phyloP scores from a whole-genome alignment of 1,284 basidiomycete genomes.

The Cutaneotrichosporon spelunceum region DNA sequence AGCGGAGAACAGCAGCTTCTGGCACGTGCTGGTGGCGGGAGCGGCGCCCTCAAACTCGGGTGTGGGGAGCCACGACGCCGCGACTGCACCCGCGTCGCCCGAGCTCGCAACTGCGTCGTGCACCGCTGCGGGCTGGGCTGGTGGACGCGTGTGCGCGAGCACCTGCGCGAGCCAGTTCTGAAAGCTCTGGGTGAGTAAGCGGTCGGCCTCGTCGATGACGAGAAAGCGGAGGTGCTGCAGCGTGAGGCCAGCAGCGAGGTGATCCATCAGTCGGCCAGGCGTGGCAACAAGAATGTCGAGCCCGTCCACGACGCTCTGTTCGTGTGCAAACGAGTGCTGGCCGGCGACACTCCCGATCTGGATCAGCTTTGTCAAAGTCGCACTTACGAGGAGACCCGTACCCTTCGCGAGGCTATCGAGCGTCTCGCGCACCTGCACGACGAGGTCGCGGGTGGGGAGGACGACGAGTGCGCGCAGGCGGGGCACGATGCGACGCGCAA shows the following conservation, averaged over 20 bases:
- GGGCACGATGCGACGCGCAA: slow-evolving; percentile 70
- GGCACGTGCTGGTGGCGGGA: slow-evolving; percentile 56
- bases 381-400: slow-evolving; percentile 72
- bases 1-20: slow-evolving; percentile 95
- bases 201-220: slow-evolving; percentile 96
- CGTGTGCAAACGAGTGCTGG: slow-evolving; percentile 50
- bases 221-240: slow-evolving; percentile 91
- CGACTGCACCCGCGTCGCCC: too few species aligned
- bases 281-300: slow-evolving; percentile 94
- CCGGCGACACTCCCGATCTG: slow-evolving; percentile 51
- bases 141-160: slow-evolving; percentile 63
- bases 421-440: slow-evolving; percentile 85
- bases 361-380: background rate
- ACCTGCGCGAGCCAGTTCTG: slow-evolving; percentile 90
- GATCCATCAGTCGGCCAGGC: slow-evolving; percentile 91
- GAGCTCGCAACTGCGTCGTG: slow-evolving; percentile 56
- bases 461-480: slow-evolving; percentile 87
- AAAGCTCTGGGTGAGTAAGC: slow-evolving; percentile 89
- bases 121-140: slow-evolving; percentile 7
- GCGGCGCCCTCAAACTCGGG: slow-evolving; percentile 26
- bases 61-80: slow-evolving; percentile 50
- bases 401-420: slow-evolving; percentile 82
- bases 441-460: slow-evolving; percentile 92
- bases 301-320: too few species aligned
- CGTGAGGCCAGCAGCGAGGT: slow-evolving; percentile 83